Evolutionary conservation across 768 basidiomycete genomes (phyloP), one percentile per base, ranked within the genome.

Genomic region (Saitozyma podzolica): DNA sequence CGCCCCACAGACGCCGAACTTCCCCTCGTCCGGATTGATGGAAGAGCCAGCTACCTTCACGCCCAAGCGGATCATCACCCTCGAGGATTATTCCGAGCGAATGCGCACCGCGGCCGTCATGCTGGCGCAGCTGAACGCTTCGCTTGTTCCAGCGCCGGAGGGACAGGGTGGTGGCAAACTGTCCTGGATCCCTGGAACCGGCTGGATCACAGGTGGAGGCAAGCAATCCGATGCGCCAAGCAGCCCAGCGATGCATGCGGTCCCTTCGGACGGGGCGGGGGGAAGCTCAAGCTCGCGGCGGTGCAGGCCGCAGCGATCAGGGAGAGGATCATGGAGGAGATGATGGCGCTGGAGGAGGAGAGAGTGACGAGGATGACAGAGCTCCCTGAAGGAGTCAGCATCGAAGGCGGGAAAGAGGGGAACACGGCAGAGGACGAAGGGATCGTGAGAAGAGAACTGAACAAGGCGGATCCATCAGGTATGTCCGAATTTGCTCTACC

Each of bases 101-200:
- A 99, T 99, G 96, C 87, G 92, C 8, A 96, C 93, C 9, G 96
- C 96, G 9, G 96, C 96, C 9, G 88, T 98, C 65, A 97, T 99
- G 96, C 87, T 99, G 39, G 88, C 96, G 1, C 96, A 99, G 79
- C 84, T 99, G 53, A 96, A 93, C 71, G 88, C 92, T 0, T 81
- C 80, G 4, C 73, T 80, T 41, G 74, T 79, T 5, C 71, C 77
- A 0, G 58, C 73, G 40, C 67, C 54, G 1, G 72, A 73, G 9
- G 77, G 65, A 2, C 71, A 74, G 47, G 50, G 29, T 54, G 61
- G 75, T 50, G 72, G 82, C 58, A 71, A 81, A 62, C 73, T 84
- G 52, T 82, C 82, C 57, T 85, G 85, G 85, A 75, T 86, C 47
- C 83, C 86, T 5, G 84, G 85, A 9, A 84, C 86, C 9, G 83